Percentiles rank a stretch among this genome's conserved stretches.
These are phyloP conservation scores for Cupressus sempervirens DNA, from an alignment of 75 land plant genomes.

Conservation along the genomic window DNA sequence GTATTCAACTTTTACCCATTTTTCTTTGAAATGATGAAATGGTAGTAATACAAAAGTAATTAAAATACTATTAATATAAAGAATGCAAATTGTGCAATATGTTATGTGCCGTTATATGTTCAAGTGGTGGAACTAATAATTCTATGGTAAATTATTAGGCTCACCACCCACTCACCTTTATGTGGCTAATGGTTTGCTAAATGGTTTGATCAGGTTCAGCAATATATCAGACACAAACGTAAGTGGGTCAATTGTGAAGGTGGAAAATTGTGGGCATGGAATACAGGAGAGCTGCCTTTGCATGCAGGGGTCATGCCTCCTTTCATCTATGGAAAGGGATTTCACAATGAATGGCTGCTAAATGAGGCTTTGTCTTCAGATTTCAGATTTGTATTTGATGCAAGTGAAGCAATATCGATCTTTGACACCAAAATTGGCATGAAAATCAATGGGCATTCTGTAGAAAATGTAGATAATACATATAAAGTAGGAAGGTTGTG, in stretches of 20 bases:
- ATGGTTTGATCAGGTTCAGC: slow-evolving; percentile 47
- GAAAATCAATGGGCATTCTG: slow-evolving; percentile 2
- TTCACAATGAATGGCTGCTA: slow-evolving; percentile 74
- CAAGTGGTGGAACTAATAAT: background rate
- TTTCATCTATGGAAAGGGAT: slow-evolving; percentile 74
- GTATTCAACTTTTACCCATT: slow-evolving; percentile 35
- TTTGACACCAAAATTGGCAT: slow-evolving; percentile 24
- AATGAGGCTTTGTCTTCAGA: slow-evolving; percentile 63
- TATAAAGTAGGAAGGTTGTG: slow-evolving; percentile 27
- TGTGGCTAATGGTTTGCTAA: background rate
- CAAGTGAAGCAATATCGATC: slow-evolving; percentile 42
- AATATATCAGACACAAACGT: slow-evolving; percentile 22
- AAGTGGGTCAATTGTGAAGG: slow-evolving; percentile 26
- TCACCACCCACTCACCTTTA: background rate
- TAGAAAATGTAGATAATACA: background rate
- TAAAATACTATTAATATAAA: background rate
- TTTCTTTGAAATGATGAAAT: background rate
- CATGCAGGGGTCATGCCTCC: slow-evolving; percentile 85
- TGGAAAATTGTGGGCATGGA: slow-evolving; percentile 81
- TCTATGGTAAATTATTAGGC: background rate
- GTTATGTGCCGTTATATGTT: background rate
- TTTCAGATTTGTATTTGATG: slow-evolving; percentile 72
- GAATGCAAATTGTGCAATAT: background rate
- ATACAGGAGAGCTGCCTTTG: slow-evolving; percentile 56
- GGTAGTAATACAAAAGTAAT: slow-evolving; percentile 9